phyloP scores from a whole-genome alignment of 192 early-diverging fungal genomes.

The Powellomyces hirtus region DNA sequence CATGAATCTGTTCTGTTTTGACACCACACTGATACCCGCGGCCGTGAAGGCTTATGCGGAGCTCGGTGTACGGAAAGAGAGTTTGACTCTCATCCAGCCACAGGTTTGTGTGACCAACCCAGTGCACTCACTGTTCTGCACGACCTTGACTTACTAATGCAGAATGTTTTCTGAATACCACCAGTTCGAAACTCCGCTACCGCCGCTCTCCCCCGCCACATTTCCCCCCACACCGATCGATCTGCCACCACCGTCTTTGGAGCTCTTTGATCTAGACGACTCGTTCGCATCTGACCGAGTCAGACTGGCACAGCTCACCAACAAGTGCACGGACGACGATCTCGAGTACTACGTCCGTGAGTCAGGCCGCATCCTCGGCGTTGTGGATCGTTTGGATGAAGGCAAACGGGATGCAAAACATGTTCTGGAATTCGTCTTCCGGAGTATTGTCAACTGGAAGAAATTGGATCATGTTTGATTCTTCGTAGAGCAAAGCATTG shows the following conservation, averaged over 20 bases:
- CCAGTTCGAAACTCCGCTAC: constrained; percentile 65
- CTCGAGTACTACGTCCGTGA: constrained; percentile 65
- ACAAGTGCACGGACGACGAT: constrained; percentile 66
- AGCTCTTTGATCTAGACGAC: constrained; percentile 66
- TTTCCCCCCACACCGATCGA: constrained; percentile 58
- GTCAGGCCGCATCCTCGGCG: constrained; percentile 58
- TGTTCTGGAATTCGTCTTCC: constrained; percentile 56
- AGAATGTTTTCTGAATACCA: neutral
- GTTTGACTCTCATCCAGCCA: constrained; percentile 60
- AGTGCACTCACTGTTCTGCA: no score
- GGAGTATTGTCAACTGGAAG: constrained; percentile 59
- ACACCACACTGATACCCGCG: constrained; percentile 49
- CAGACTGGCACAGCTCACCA: constrained; percentile 56
- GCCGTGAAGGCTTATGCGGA: constrained; percentile 52
- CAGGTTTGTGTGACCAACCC: constrained; percentile 36
- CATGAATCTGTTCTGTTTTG: constrained; percentile 53
- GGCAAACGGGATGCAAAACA: constrained; percentile 50
- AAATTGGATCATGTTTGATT: constrained; percentile 41
- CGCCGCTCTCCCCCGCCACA: constrained; percentile 57
- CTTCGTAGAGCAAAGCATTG: no score
- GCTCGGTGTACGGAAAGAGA: constrained; percentile 53
- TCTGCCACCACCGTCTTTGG: constrained; percentile 57
- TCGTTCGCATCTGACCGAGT: constrained; percentile 53
- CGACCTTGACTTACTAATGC: neutral
- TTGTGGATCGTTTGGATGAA: constrained; percentile 47